phyloP scores from a whole-genome alignment of 257 asterid species.

The Solanum piurae region DNA sequence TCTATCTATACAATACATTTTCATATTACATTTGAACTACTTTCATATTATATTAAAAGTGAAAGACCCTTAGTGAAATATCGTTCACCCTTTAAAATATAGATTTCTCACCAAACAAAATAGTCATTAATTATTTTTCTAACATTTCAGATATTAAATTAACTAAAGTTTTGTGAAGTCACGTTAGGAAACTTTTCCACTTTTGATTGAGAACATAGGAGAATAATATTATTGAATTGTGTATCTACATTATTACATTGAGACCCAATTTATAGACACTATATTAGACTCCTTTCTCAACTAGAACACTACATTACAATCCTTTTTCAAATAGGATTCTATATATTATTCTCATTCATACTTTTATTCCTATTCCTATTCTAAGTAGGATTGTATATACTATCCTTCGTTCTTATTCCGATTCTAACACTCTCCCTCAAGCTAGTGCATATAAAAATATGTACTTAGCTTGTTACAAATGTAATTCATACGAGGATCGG shows the following conservation, averaged over 20 bases:
- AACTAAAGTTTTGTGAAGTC: neutral
- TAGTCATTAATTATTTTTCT: neutral
- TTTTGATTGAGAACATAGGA: neutral
- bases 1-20: neutral
- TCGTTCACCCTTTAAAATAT: neutral
- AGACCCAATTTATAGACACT: neutral
- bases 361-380: neutral
- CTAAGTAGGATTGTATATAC: neutral
- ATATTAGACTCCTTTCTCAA: neutral
- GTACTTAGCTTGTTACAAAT: neutral
- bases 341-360: neutral
- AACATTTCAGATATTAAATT: neutral
- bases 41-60: neutral
- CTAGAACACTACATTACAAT: neutral
- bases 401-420: neutral
- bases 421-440: neutral
- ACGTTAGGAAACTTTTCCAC: neutral
- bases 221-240: neutral
- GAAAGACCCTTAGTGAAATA: neutral
- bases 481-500: neutral
- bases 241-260: neutral
- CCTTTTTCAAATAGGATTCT: neutral
- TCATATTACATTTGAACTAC: neutral
- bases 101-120: neutral
- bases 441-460: neutral